Percentiles rank a stretch among this genome's conserved stretches.
phyloP scores from a whole-genome alignment of 768 basidiomycete species.

The Obba rivulosa region DNA sequence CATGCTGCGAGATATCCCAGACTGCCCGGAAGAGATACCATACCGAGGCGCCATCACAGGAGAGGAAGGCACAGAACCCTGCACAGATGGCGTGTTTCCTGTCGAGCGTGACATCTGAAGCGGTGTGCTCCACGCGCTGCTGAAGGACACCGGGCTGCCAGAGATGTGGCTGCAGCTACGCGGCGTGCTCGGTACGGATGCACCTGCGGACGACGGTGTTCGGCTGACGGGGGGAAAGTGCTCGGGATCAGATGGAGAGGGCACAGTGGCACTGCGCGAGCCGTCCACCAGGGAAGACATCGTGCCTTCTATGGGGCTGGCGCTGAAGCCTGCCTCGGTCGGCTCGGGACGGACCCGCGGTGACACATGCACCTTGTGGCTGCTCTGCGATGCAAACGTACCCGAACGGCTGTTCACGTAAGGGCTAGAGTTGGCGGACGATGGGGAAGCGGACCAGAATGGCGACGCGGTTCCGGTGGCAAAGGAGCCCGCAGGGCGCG shows the following conservation, averaged over 20 bases:
- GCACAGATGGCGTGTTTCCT: slow-evolving; percentile 15
- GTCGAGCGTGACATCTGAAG: slow-evolving; percentile 17
- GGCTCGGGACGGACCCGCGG: slow-evolving; percentile 43
- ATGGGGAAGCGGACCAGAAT: background rate
- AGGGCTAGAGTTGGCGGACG: background rate
- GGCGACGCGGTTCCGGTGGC: slow-evolving; percentile 2
- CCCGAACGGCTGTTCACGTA: slow-evolving; percentile 20
- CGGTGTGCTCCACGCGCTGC: slow-evolving; percentile 29
- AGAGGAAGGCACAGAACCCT: background rate
- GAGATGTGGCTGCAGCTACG: slow-evolving; percentile 10
- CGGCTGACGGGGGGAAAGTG: slow-evolving; percentile 31
- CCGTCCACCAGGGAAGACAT: slow-evolving; percentile 3
- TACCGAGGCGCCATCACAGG: background rate
- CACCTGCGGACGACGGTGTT: slow-evolving; percentile 22
- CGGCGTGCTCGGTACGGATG: slow-evolving; percentile 13
- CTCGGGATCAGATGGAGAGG: slow-evolving; percentile 20
- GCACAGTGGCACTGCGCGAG: slow-evolving; percentile 3
- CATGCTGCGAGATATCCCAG: background rate
- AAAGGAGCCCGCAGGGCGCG: slow-evolving; percentile 3
- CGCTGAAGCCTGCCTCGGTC: slow-evolving; percentile 43
- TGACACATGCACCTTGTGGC: slow-evolving; percentile 52
- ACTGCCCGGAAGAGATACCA: background rate
- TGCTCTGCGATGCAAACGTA: slow-evolving; percentile 31
- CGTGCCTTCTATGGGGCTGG: slow-evolving; percentile 19
- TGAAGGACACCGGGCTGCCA: slow-evolving; percentile 17